phyloP scores from a whole-genome alignment of 441 rosid genomes.

The Pelargonium myrrhifolium region DNA sequence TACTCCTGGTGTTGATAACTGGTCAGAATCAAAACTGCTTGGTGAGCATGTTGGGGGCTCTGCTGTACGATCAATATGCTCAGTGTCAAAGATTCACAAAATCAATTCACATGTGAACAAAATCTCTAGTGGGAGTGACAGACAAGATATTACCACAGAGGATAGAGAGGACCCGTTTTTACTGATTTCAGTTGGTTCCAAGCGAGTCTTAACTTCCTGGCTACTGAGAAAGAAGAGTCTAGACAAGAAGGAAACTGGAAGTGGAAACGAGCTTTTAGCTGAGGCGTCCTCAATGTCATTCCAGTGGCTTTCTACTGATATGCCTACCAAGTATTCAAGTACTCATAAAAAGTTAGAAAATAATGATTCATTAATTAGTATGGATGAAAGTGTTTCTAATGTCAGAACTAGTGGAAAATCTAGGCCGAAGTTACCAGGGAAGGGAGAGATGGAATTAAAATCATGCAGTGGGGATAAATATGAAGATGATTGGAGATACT shows the following conservation, averaged over 20 bases:
- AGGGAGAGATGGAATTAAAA: constrained; percentile 22
- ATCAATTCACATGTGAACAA: constrained; percentile 32
- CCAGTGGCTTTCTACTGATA: constrained; percentile 94
- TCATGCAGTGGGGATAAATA: constrained; percentile 30
- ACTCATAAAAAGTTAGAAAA: constrained; percentile 29
- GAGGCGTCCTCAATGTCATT: constrained; percentile 56
- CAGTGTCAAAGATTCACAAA: constrained; percentile 46
- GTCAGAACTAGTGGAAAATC: constrained; percentile 21
- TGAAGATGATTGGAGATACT: constrained; percentile 96
- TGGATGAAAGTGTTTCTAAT: constrained; percentile 21
- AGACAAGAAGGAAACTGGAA: constrained; percentile 24
- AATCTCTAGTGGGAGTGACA: constrained; percentile 19
- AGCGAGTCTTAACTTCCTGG: constrained; percentile 88
- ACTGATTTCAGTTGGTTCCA: constrained; percentile 89
- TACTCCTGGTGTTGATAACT: constrained; percentile 43
- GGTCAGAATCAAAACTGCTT: constrained; percentile 76
- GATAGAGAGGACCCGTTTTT: constrained; percentile 41
- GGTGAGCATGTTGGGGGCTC: constrained; percentile 99
- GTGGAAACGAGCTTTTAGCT: constrained; percentile 22
- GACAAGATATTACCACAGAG: constrained; percentile 24
- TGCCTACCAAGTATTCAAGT: constrained; percentile 60
- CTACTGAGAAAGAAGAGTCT: constrained; percentile 44
- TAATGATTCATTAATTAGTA: constrained; percentile 20
- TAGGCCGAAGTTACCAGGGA: constrained; percentile 22
- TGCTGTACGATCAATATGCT: constrained; percentile 88